Base-by-base conservation (phyloP, 129 eudicot genomes). In the Silybum marianum region DNA sequence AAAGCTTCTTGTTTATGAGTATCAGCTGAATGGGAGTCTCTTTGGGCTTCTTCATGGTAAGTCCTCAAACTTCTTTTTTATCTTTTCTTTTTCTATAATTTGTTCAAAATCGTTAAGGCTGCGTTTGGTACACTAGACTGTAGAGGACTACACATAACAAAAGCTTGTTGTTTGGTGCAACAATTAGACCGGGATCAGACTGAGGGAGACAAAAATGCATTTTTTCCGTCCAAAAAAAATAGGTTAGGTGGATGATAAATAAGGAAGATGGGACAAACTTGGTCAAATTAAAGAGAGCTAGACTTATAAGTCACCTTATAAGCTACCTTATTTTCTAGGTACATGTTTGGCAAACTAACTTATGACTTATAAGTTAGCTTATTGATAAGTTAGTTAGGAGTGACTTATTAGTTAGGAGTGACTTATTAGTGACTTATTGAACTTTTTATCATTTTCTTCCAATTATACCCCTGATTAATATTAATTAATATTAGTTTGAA, bases 1-100 rank as follows among this genome's bases (percentile, higher is more conserved):
- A 80, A 88, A 90, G 82, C 95, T 92, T 77, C 77, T 92, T 77
- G 93, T 92, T 63, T 92, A 92, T 81, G 91, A 92, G 75, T 90
- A 63, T 71, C 95, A 90, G 71, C 82, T 84, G 21, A 87, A 90
- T 87, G 97, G 93, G 54, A 90, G 93, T 69, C 93, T 92, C 71
- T 85, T 92, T 86, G 79, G 76, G 48, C 95, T 88, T 85, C 91
- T 92, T 2, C 91, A 92, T 66, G 97, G 95, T 92, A 79, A 85
- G 72, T 83, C 60, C 44, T 46, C 62, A 6, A n/a, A 22, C 14
- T 58, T 70, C 34, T 38, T 32, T 12, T 42, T 71, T 69, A 71
- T 69, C 16, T 32, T 70, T 84, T 84, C 18, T 66, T 11, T 32
- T 26, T 65, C 9, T 72, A 42, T 42, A 25, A 74, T 60, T 76